Evolutionary conservation across 169 alveolate species (phyloP), one percentile per base, ranked within the genome.

Genomic region (Eimeria brunetti): DNA sequence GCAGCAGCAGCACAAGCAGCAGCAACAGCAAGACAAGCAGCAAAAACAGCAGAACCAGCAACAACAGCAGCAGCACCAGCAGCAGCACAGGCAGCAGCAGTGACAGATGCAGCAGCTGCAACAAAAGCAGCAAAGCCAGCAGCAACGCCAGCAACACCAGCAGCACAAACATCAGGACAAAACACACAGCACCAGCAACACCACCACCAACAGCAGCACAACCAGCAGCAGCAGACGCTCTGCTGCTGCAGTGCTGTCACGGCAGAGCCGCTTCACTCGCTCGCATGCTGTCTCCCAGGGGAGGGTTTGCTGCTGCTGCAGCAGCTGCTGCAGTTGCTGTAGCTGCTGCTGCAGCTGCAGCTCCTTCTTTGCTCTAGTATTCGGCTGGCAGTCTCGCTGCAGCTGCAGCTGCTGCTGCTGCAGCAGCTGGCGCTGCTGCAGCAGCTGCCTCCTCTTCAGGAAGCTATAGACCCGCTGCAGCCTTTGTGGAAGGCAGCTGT

Each of bases 191-290:
- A n/a, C n/a, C n/a, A n/a, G n/a, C n/a, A n/a, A n/a, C n/a, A n/a
- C n/a, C n/a, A n/a, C n/a, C n/a, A n/a, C n/a, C n/a, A n/a, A 18
- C 64, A 56, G 64, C 64, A 56, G 64, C 64, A 56, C 24, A 9
- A 56, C 9, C 18, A 56, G 75, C 75, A 24, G 75, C 75, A 64
- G 12, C 14, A 24, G 14, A 53, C 62, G 62, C 62, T 53, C 88
- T 38, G 88, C 88, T 78, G 88, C 88, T 38, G 88, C 88, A 14
- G 41, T 78, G 44, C 64, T 78, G 88, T 78, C 18, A 12, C 41
- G 20, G 64, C 46, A 78, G 12, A 41, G 60, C 11, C 36, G 88
- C 64, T 22, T 18, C 30, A 18, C 16, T 8, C 64, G 88, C 64
- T 78, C 38, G 9, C 46, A n/a, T 27, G 24, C 24, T 38, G 38